phyloP scores from a whole-genome alignment of 2,329 filamentous ascomycete species.

The Monilinia laxa region DNA sequence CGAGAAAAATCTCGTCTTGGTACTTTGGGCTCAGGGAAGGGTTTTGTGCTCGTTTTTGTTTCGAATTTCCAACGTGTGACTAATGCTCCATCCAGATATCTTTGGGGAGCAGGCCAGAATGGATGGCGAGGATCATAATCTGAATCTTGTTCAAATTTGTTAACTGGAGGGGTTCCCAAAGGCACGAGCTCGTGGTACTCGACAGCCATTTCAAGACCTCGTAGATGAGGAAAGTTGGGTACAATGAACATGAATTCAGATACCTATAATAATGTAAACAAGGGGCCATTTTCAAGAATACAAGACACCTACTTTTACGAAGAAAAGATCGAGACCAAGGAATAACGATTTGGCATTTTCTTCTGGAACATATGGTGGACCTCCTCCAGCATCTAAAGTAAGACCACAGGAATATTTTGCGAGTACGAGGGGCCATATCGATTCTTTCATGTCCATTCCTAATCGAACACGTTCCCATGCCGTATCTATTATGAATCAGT shows the following conservation, averaged over 20 bases:
- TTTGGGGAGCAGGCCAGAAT: slow-evolving; percentile 57
- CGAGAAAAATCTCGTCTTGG: slow-evolving; percentile 53
- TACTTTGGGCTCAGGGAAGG: slow-evolving; percentile 55
- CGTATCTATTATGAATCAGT: slow-evolving; percentile 48
- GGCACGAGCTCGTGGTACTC: slow-evolving; percentile 53
- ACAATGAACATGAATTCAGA: slow-evolving; percentile 62
- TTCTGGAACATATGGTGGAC: slow-evolving; percentile 28
- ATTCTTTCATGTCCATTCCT: slow-evolving; percentile 54
- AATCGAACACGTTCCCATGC: slow-evolving; percentile 58
- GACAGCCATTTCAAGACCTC: slow-evolving; percentile 54
- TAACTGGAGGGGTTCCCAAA: slow-evolving; percentile 25
- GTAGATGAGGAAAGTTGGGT: slow-evolving; percentile 58
- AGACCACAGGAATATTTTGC: slow-evolving; percentile 49
- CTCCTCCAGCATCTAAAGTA: slow-evolving; percentile 41
- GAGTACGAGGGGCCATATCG: slow-evolving; percentile 60
- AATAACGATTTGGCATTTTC: slow-evolving; percentile 17
- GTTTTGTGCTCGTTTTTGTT: slow-evolving; percentile 49
- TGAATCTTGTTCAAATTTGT: slow-evolving; percentile 61
- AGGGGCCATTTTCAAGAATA: not conserved
- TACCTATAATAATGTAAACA: slow-evolving; percentile 44
- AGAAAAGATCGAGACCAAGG: slow-evolving; percentile 60
- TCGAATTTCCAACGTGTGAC: slow-evolving; percentile 45
- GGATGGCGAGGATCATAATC: slow-evolving; percentile 51
- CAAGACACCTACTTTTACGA: slow-evolving; percentile 55
- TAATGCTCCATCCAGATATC: slow-evolving; percentile 57